These are phyloP conservation scores for Cytospora piceae DNA, from an alignment of 2,329 filamentous ascomycete species.

Conservation along the genomic window DNA sequence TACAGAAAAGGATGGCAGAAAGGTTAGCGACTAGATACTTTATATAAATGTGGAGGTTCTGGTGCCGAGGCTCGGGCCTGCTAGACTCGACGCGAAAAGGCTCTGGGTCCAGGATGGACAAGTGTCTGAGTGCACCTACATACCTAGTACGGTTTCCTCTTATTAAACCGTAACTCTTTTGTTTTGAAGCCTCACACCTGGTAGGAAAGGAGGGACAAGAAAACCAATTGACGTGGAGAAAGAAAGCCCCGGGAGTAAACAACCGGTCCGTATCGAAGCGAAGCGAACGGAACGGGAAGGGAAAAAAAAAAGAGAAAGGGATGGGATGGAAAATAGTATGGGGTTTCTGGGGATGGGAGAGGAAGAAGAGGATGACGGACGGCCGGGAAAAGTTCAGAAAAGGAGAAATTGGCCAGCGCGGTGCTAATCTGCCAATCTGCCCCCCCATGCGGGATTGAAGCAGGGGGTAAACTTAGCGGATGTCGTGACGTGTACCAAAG, in stretches of 20 bases:
- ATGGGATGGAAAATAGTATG: conserved; percentile 19
- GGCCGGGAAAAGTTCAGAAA: conserved; percentile 33
- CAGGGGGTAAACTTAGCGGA: conserved; percentile 2
- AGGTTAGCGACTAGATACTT: not conserved
- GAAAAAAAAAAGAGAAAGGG: conserved; percentile 31
- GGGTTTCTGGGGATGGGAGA: not conserved
- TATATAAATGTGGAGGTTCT: not conserved
- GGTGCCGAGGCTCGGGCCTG: not conserved
- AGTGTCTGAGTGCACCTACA: not conserved
- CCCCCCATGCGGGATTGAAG: conserved; percentile 8
- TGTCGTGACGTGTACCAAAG: conserved; percentile 1
- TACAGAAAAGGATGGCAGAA: not conserved
- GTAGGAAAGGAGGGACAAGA: conserved; percentile 31
- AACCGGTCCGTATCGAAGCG: conserved; percentile 23
- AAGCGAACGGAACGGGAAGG: conserved; percentile 25
- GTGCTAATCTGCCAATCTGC: conserved; percentile 1
- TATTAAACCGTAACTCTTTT: not conserved
- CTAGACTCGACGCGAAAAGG: not conserved
- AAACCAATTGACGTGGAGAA: conserved; percentile 23
- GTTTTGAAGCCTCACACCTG: not conserved
- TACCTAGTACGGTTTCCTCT: not conserved
- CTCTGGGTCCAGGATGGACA: not conserved
- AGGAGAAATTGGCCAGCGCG: conserved; percentile 32
- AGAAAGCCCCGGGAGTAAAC: conserved; percentile 16
- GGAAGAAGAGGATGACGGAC: conserved; percentile 8